Evolutionary conservation across 768 basidiomycete species (phyloP).

Genomic region (Suillus placidus): DNA sequence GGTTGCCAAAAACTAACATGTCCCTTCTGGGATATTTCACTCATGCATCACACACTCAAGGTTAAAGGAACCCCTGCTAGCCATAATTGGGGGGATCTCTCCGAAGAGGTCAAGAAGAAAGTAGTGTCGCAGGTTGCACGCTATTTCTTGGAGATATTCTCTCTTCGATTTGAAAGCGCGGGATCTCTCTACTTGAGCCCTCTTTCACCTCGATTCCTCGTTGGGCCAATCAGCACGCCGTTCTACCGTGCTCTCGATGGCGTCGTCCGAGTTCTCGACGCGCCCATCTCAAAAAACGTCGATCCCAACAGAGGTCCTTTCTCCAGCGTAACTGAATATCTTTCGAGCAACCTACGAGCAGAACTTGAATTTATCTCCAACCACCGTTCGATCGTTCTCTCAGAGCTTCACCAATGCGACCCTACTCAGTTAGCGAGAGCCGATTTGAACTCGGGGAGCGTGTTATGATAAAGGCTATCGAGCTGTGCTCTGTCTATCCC

Average conservation of each 20-base stretch:
- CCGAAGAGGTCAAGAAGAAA: not conserved
- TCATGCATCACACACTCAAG: not conserved
- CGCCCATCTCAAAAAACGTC: not conserved
- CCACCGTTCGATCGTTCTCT: not conserved
- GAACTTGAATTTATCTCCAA: not conserved
- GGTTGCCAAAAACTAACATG: not conserved
- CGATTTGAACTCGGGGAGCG: constrained; percentile 12
- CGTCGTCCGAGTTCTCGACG: not conserved
- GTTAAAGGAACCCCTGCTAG: not conserved
- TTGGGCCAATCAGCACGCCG: not conserved
- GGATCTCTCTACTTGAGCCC: constrained; percentile 7
- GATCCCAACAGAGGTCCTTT: constrained; percentile 1
- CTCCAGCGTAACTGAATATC: not conserved
- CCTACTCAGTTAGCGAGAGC: not conserved
- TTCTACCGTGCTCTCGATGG: not conserved
- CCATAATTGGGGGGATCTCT: not conserved
- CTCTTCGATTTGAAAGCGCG: constrained; percentile 3
- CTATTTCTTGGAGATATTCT: constrained; percentile 5
- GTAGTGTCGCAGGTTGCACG: constrained; percentile 5
- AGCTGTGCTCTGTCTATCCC: constrained; percentile 7
- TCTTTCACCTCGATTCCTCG: not conserved
- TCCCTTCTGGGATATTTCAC: not conserved
- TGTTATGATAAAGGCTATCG: constrained; percentile 6
- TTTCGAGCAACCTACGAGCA: not conserved
- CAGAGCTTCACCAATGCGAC: not conserved